phyloP scores from a whole-genome alignment of 2,329 filamentous ascomycete species.

The Paradendryphiella salina region DNA sequence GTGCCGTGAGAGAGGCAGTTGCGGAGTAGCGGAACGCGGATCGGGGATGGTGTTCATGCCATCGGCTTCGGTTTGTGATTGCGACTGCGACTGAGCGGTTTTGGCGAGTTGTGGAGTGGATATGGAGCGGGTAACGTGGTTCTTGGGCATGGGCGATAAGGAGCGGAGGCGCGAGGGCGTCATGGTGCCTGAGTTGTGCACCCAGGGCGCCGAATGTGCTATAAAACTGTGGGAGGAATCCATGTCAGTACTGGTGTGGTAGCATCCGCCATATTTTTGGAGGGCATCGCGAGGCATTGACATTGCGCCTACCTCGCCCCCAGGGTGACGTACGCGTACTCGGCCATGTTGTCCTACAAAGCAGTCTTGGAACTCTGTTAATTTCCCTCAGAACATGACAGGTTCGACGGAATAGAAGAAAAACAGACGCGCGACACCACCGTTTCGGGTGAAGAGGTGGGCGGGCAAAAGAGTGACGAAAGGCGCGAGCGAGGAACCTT shows the following conservation, averaged over 20 bases:
- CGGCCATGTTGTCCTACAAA: slow-evolving; percentile 22
- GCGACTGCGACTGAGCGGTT: slow-evolving; percentile 42
- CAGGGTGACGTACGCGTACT: slow-evolving; percentile 29
- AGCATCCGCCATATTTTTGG: not conserved
- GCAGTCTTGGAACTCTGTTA: slow-evolving; percentile 7
- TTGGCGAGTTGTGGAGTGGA: slow-evolving; percentile 44
- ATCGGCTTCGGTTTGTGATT: slow-evolving; percentile 53
- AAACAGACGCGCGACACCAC: not conserved
- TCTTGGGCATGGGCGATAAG: slow-evolving; percentile 42
- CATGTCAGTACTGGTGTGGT: slow-evolving; percentile 11
- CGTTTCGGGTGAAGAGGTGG: slow-evolving; percentile 8
- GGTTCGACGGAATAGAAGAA: slow-evolving; percentile 1
- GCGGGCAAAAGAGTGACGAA: slow-evolving; percentile 43
- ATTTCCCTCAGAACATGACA: slow-evolving; percentile 15
- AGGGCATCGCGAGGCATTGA: not conserved
- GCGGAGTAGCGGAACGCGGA: slow-evolving; percentile 51
- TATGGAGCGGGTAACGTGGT: slow-evolving; percentile 45
- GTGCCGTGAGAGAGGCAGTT: slow-evolving; percentile 38
- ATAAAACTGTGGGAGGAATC: slow-evolving; percentile 35
- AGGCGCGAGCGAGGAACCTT: slow-evolving; percentile 23
- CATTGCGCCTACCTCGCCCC: slow-evolving; percentile 10
- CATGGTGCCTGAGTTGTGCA: slow-evolving; percentile 38
- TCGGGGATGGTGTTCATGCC: slow-evolving; percentile 70
- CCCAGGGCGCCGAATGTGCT: slow-evolving; percentile 41
- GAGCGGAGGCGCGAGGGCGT: slow-evolving; percentile 45